phyloP scores from a whole-genome alignment of 768 basidiomycete genomes.

The Xerocomus brunneocitrinus region DNA sequence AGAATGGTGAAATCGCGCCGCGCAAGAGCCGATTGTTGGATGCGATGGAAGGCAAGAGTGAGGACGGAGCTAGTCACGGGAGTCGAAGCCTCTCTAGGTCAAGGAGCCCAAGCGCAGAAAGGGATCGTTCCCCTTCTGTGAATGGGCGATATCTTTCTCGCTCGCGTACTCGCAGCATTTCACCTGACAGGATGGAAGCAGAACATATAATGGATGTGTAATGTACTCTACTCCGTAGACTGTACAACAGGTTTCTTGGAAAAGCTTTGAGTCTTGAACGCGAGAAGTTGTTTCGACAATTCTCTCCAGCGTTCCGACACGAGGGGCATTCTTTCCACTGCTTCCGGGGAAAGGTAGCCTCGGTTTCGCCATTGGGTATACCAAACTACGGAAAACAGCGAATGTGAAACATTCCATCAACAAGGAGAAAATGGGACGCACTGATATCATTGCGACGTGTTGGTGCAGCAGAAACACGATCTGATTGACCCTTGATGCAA shows the following conservation, averaged over 20 bases:
- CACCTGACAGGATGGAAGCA: slow-evolving; percentile 51
- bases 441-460: slow-evolving; percentile 83
- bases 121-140: slow-evolving; percentile 38
- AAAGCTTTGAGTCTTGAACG: slow-evolving; percentile 40
- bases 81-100: slow-evolving; percentile 31
- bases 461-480: slow-evolving; percentile 71
- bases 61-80: slow-evolving; percentile 41
- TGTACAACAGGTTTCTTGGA: slow-evolving; percentile 23
- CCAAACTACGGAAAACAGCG: slow-evolving; percentile 51
- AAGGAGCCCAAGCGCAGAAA: slow-evolving; percentile 21
- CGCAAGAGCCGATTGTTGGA: slow-evolving; percentile 83
- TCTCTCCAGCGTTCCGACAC: slow-evolving; percentile 67
- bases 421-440: slow-evolving; percentile 36
- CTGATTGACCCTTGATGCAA: slow-evolving; percentile 65
- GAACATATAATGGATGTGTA: slow-evolving; percentile 19
- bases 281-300: slow-evolving; percentile 56
- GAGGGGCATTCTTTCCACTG: slow-evolving; percentile 55
- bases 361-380: slow-evolving; percentile 70
- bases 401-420: slow-evolving; percentile 5
- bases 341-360: slow-evolving; percentile 65
- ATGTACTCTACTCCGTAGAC: slow-evolving; percentile 20
- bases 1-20: slow-evolving; percentile 83
- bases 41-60: slow-evolving; percentile 75
- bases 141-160: slow-evolving; percentile 59
- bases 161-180: slow-evolving; percentile 58